These are phyloP conservation scores for Neurospora tetrasperma DNA, from an alignment of 495 filamentous ascomycete genomes.

Conservation along the genomic window DNA sequence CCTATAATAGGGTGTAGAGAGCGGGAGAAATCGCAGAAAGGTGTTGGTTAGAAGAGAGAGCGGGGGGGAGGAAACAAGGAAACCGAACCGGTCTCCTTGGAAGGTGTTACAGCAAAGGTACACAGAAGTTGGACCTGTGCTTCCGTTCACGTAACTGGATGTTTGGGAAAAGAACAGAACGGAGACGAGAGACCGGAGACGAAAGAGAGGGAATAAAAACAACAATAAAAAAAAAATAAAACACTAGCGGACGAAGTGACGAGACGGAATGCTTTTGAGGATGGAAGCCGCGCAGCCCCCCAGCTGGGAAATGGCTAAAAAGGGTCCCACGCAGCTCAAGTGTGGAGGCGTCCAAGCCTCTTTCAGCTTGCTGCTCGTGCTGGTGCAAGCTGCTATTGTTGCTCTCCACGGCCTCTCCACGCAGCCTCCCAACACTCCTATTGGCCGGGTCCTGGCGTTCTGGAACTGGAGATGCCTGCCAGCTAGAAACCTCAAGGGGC, in stretches of 20 bases:
- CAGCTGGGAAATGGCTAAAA: background rate
- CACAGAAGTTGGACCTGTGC: slow-evolving; percentile 10
- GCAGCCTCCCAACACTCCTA: background rate
- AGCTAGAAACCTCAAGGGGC: background rate
- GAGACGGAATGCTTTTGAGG: slow-evolving; percentile 1
- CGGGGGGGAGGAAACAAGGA: slow-evolving; percentile 1
- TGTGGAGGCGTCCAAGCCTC: background rate
- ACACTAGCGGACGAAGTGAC: background rate
- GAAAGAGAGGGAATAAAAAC: background rate
- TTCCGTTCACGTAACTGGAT: background rate
- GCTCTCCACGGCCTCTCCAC: background rate
- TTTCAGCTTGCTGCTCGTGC: background rate
- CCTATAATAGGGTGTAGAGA: background rate
- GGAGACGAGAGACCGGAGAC: background rate
- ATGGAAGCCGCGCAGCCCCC: slow-evolving; percentile 1
- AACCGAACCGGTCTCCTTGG: background rate
- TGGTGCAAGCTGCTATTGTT: background rate
- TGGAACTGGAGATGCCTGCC: background rate
- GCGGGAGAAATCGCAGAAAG: background rate
- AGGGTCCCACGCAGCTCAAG: background rate
- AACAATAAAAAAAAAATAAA: background rate
- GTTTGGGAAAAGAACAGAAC: background rate
- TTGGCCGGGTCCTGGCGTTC: background rate
- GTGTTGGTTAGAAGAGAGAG: slow-evolving; percentile 2
- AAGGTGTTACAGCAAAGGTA: background rate